Evolutionary conservation across 306 rosid genomes (phyloP).

Genomic region (Arachis stenosperma): DNA sequence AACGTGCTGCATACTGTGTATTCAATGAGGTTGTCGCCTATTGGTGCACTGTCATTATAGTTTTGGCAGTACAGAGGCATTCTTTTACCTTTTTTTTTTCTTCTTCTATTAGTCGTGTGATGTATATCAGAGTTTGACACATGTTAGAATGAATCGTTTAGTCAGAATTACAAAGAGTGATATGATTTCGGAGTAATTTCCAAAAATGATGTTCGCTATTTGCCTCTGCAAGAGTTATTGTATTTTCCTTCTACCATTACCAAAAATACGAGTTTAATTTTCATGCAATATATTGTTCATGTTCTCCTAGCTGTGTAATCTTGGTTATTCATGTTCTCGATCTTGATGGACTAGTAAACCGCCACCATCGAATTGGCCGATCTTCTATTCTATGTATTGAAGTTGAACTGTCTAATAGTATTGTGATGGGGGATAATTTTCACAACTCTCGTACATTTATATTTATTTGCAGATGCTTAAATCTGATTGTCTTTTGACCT

Average conservation of each 20-base stretch:
- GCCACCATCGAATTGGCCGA: not conserved
- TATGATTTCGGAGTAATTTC: conserved; percentile 57
- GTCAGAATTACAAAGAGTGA: conserved; percentile 63
- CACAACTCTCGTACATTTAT: not conserved
- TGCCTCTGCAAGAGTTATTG: conserved; percentile 21
- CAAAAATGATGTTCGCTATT: conserved; percentile 23
- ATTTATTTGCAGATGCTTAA: not conserved
- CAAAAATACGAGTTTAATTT: no score
- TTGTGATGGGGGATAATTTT: not conserved
- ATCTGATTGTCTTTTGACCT: not conserved
- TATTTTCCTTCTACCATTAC: no score
- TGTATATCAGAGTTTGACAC: conserved; percentile 63
- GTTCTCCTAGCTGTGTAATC: conserved; percentile 19
- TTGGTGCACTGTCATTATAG: conserved; percentile 68
- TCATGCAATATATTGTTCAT: no score
- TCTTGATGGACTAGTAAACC: not conserved
- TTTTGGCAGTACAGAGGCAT: conserved; percentile 77
- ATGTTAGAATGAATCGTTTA: conserved; percentile 53
- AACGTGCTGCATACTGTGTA: conserved; percentile 61
- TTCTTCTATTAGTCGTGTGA: conserved; percentile 42
- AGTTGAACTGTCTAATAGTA: not conserved
- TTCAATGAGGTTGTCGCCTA: conserved; percentile 53
- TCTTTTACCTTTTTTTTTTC: conserved; percentile 45
- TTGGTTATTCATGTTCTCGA: not conserved
- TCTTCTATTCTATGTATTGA: not conserved